A percentile compares a stretch with the other conserved stretches of the same genome.
phyloP scores from a whole-genome alignment of 2,329 filamentous ascomycete genomes.

The Alternaria sp. region DNA sequence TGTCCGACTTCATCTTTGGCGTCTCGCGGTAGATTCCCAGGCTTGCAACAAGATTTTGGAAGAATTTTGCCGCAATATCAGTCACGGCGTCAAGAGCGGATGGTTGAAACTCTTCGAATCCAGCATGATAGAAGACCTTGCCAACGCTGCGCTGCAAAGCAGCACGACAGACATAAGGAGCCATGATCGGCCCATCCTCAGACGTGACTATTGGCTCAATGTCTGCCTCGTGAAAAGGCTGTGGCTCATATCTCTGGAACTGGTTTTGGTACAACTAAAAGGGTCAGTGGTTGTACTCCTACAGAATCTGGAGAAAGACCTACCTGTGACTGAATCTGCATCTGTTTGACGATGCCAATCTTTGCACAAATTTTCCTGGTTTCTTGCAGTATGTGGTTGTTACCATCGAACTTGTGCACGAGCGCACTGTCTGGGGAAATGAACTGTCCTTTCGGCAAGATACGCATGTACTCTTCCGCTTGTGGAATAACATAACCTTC shows the following conservation, averaged over 20 bases:
- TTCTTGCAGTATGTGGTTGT: slow-evolving; percentile 95
- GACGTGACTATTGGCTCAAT: slow-evolving; percentile 88
- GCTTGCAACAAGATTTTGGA: slow-evolving; percentile 80
- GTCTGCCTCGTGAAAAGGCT: slow-evolving; percentile 87
- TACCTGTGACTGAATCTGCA: slow-evolving; percentile 97
- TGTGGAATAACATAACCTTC: slow-evolving; percentile 90
- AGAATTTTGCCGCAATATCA: slow-evolving; percentile 88
- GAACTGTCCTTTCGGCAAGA: slow-evolving; percentile 80
- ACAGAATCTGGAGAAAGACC: slow-evolving; percentile 30
- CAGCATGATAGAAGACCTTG: slow-evolving; percentile 94
- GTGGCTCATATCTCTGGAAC: slow-evolving; percentile 93
- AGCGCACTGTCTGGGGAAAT: slow-evolving; percentile 76
- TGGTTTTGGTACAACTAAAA: slow-evolving; percentile 92
- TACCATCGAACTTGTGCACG: slow-evolving; percentile 82
- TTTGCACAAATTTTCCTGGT: slow-evolving; percentile 95
- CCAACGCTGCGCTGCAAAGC: slow-evolving; percentile 89
- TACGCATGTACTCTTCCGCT: slow-evolving; percentile 80
- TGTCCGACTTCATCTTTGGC: slow-evolving; percentile 72
- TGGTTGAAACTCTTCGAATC: slow-evolving; percentile 96
- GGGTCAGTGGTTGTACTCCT: slow-evolving; percentile 21
- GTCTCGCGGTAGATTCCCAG: slow-evolving; percentile 84
- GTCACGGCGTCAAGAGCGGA: slow-evolving; percentile 91
- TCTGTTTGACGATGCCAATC: slow-evolving; percentile 97
- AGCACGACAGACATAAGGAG: slow-evolving; percentile 79
- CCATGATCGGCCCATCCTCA: slow-evolving; percentile 88